Conservation (phyloP, 2,329 filamentous ascomycete genomes). For the Botrytis hyacinthi region DNA sequence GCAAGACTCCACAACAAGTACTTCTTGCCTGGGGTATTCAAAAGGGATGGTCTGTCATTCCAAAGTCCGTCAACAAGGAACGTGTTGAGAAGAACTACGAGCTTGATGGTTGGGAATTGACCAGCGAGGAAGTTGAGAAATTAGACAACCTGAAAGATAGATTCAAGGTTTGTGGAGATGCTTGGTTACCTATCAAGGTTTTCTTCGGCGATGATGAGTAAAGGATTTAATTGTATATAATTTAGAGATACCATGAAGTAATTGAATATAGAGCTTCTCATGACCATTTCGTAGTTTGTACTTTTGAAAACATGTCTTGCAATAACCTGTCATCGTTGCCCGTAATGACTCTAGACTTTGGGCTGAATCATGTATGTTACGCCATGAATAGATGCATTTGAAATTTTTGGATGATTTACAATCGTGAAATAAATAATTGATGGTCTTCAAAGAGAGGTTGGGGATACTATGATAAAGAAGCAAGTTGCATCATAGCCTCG, state of each 20-base stretch:
- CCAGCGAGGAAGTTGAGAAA: constrained; percentile 67
- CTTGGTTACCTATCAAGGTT: constrained; percentile 72
- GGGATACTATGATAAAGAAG: constrained; percentile 1
- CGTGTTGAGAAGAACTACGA: constrained; percentile 77
- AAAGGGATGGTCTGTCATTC: constrained; percentile 79
- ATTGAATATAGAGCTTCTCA: constrained; percentile 5
- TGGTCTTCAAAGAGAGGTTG: background rate
- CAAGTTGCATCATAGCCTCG: constrained; percentile 13
- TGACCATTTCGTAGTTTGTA: background rate
- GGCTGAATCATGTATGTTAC: background rate
- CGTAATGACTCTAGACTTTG: no score
- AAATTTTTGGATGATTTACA: background rate
- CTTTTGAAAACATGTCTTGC: background rate
- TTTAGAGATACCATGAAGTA: constrained; percentile 21
- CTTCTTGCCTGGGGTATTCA: constrained; percentile 78
- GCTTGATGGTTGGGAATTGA: constrained; percentile 71
- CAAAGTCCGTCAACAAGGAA: constrained; percentile 73
- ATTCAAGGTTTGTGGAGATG: constrained; percentile 79
- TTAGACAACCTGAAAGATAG: constrained; percentile 51
- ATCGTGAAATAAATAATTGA: background rate
- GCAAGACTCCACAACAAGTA: constrained; percentile 71
- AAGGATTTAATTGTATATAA: constrained; percentile 44
- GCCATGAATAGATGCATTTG: background rate
- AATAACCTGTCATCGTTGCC: background rate
- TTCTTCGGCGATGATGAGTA: constrained; percentile 78